Percentiles rank a stretch among this genome's conserved stretches.
phyloP scores from a whole-genome alignment of 352 stramenopile species.

The Aphanomyces stellatus region DNA sequence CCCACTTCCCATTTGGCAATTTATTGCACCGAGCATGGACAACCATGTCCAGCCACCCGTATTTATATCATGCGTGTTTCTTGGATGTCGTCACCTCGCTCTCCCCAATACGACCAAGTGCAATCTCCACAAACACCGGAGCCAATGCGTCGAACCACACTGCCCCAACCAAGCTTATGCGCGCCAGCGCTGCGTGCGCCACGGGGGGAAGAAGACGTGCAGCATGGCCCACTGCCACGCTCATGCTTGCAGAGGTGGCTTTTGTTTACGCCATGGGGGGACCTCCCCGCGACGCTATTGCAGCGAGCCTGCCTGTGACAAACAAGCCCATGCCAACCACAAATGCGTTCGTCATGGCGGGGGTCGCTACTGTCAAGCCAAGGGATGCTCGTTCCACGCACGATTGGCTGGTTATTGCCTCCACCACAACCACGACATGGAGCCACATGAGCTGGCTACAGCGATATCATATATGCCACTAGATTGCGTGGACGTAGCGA shows the following conservation, averaged over 20 bases:
- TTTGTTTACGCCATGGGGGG: constrained; percentile 7
- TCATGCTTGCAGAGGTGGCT: neutral
- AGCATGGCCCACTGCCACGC: neutral
- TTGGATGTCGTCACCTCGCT: neutral
- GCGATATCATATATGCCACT: too few species aligned
- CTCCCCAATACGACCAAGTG: constrained; percentile 5
- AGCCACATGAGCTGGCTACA: too few species aligned
- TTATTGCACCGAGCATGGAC: too few species aligned
- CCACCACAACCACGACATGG: too few species aligned
- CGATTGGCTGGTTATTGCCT: constrained; percentile 8
- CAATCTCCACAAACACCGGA: constrained; percentile 5
- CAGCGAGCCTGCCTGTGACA: neutral
- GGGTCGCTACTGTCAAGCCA: neutral
- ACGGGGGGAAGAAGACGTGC: constrained; percentile 16
- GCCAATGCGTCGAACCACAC: neutral
- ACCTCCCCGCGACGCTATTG: neutral
- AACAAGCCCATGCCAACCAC: constrained; percentile 8
- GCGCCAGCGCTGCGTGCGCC: constrained; percentile 11
- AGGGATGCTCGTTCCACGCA: neutral
- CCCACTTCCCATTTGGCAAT: too few species aligned
- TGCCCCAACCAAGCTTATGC: constrained; percentile 13
- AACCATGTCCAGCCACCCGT: too few species aligned
- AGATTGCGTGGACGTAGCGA: too few species aligned
- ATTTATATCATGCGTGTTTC: constrained; percentile 6
- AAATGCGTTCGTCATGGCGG: constrained; percentile 7